Evolutionary conservation across 164 flowering plant genomes (phyloP), one percentile per base, ranked within the genome.

Genomic region (Berberis thunbergii): DNA sequence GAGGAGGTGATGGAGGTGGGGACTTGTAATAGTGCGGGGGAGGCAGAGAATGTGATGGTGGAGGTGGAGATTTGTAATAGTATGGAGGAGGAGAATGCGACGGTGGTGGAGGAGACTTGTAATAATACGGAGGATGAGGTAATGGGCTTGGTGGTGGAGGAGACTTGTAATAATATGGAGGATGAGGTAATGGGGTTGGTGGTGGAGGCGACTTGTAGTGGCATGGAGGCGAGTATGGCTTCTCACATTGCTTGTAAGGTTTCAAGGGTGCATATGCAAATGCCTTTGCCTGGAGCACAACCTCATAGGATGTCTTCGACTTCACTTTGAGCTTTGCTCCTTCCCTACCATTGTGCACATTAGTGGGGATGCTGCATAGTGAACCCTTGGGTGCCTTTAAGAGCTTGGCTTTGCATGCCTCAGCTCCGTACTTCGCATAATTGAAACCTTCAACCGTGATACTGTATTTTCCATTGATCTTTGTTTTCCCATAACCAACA

Each of bases 381-480:
- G 54, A 52, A 3, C 54, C 54, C 11, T 42, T 10, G 13, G 46
- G 45, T 42, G 61, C 61, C 61, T 42, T 42, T 5, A 9, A 43
- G 61, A 43, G 46, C 45, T 42, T 42, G 61, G 61, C 61, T 13
- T 42, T 43, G 46, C 45, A 59, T 59, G 61, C 46, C 0, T 42
- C 5, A 26, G 48, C 48, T 12, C 61, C 46, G 40, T 57, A 57
- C 43, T 57, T 39, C 2, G 44, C 42, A 40, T 57, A 57, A 2
- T 57, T 40, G 43, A 38, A 57, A 57, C 59, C 59, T 41, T 57
- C 59, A 40, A 57, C 43, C 7, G 59, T 57, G 43, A 57, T 41
- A 39, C 59, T 57, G 43, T 57, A 57, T 57, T 57, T 57, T 57
- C 59, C 59, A 57, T 57, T 57, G 59, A 40, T 57, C 59, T 57